Evolutionary conservation across 1,139 yeast genomes (phyloP).

Genomic region (Suhomyces wounanorum): DNA sequence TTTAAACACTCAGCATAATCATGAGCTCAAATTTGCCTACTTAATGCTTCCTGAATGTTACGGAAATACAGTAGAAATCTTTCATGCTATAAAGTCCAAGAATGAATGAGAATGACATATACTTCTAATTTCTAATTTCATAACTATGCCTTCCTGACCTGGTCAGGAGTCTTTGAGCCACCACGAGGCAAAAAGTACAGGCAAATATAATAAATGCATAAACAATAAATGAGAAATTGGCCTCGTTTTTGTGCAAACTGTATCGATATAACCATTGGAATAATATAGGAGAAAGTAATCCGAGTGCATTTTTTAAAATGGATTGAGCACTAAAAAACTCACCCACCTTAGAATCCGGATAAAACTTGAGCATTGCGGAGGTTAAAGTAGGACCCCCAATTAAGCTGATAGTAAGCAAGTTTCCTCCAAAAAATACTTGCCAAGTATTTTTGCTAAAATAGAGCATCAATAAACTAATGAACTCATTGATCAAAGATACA

Average conservation of each 20-base stretch:
- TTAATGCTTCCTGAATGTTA: conserved; percentile 45
- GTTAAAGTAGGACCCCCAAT: conserved; percentile 48
- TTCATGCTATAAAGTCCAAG: conserved; percentile 24
- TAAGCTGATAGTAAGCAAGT: conserved; percentile 51
- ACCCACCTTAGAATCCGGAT: conserved; percentile 48
- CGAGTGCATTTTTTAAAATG: conserved; percentile 40
- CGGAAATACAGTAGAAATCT: conserved; percentile 33
- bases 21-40: conserved; percentile 38
- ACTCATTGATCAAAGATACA: conserved; percentile 38
- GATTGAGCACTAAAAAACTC: conserved; percentile 58
- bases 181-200: conserved; percentile 6
- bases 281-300: conserved; percentile 41
- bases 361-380: conserved; percentile 53
- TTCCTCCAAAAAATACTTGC: conserved; percentile 8
- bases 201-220: conserved; percentile 8
- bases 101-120: background rate
- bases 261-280: conserved; percentile 40
- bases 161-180: conserved; percentile 6
- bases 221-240: conserved; percentile 9
- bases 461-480: conserved; percentile 39
- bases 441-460: conserved; percentile 11
- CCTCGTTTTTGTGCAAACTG: conserved; percentile 2
- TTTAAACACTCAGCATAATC: conserved; percentile 32
- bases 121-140: background rate
- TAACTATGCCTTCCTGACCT: conserved; percentile 1